Evolutionary conservation across 805 yeast genomes (phyloP), one percentile per base, ranked within the genome.

Genomic region (Candida chauliodis): DNA sequence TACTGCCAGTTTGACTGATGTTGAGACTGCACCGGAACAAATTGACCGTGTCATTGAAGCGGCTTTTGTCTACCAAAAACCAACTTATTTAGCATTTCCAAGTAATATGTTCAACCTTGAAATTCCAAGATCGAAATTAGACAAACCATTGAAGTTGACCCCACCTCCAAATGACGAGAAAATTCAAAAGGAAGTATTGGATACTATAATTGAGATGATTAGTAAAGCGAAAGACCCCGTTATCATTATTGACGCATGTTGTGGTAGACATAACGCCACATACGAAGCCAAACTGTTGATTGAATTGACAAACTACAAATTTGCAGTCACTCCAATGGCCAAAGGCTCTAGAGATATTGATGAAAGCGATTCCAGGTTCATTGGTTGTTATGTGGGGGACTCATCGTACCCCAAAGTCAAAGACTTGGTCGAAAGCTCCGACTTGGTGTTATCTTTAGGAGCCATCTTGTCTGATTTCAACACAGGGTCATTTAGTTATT

Each of bases 61-160:
- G n/a, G 76, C 85, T 18, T 61, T 76, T 46, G 62, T 56, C 21
- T 66, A 73, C 31, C 78, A 81, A 30, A 78, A 80, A 55, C 97
- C 97, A 0, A 96, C 95, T n/a, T 88, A 83, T 52, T 55, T 89
- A 34, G 85, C 77, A 53, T 57, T 90, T 33, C 96, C 96, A 2
- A 64, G 75, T 29, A 89, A 89, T 55, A 58, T 84, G 47, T 75
- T 78, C 7, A 76, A 78, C 37, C 15, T 52, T 5, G 42, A 32
- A 36, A 61, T 63, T 4, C 49, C 63, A 7, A 44, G 36, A 17
- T 37, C 37, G 9, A 48, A 58, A 32, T 57, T 62, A 39, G 30
- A 41, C 20, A 39, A 49, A 23, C 40, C 50, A 2, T 37, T 51
- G 19, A 37, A 37, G 8, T 35, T 35, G 15, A 42, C 27, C 3